phyloP scores from a whole-genome alignment of 768 basidiomycete species.

The Daedalea quercina region DNA sequence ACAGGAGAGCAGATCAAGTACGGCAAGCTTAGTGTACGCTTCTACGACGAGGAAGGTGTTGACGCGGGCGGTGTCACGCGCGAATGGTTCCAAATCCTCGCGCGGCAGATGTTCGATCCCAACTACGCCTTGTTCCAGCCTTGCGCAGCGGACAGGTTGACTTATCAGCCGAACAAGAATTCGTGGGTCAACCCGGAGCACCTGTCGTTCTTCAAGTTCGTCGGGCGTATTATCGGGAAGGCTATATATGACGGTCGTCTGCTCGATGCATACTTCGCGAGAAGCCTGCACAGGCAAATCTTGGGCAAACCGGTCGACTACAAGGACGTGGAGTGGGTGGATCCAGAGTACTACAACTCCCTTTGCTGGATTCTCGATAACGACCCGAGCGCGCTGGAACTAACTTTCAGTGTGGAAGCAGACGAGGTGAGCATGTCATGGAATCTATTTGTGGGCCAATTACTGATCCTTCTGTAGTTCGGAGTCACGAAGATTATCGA shows the following conservation, averaged over 20 bases:
- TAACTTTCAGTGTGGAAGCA: conserved; percentile 93
- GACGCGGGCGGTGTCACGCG: conserved; percentile 97
- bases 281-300: conserved; percentile 93
- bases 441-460: background rate
- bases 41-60: conserved; percentile 96
- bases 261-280: conserved; percentile 96
- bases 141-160: conserved; percentile 88
- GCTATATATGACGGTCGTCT: conserved; percentile 95
- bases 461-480: conserved; percentile 45
- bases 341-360: conserved; percentile 97
- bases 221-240: conserved; percentile 95
- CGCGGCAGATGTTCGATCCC: conserved; percentile 98
- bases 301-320: conserved; percentile 94
- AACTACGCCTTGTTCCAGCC: conserved; percentile 98
- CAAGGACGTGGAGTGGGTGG: conserved; percentile 94
- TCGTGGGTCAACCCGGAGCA: conserved; percentile 95
- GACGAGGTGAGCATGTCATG: conserved; percentile 64
- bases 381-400: conserved; percentile 77
- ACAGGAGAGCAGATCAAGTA: conserved; percentile 95
- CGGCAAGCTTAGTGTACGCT: conserved; percentile 93
- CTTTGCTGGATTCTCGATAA: conserved; percentile 98
- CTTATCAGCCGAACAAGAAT: conserved; percentile 94
- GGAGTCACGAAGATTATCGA: conserved; percentile 85
- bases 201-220: conserved; percentile 96
- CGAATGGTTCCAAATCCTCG: conserved; percentile 98